Percentiles rank a stretch among this genome's conserved stretches.
phyloP scores from a whole-genome alignment of 495 filamentous ascomycete species.

The Lasiosphaeria hispida region DNA sequence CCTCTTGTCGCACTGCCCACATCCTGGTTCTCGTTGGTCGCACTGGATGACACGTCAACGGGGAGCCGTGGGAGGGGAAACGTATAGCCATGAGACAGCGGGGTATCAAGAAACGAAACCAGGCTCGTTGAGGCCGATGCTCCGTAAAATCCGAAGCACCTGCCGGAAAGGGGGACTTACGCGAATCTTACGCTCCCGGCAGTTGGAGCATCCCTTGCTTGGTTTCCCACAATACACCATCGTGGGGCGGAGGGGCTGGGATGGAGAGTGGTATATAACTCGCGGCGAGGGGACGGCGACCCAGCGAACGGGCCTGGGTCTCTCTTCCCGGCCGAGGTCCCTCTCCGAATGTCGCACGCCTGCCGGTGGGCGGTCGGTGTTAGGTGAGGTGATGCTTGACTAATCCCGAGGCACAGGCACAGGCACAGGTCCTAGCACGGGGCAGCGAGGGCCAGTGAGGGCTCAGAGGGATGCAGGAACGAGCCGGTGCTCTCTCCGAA shows the following conservation, averaged over 20 bases:
- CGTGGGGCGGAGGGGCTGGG: constrained; percentile 14
- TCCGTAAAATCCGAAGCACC: neutral
- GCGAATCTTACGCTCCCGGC: constrained; percentile 48
- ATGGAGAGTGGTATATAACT: constrained; percentile 1
- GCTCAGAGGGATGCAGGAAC: too few species aligned
- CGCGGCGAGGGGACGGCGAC: neutral
- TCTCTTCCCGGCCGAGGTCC: too few species aligned
- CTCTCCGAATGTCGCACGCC: too few species aligned
- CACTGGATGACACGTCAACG: constrained; percentile 46
- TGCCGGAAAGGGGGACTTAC: constrained; percentile 15
- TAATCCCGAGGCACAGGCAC: too few species aligned
- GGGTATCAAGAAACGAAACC: neutral
- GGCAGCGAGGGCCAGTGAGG: too few species aligned
- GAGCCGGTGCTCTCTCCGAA: too few species aligned
- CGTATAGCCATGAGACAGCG: too few species aligned
- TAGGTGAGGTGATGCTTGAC: too few species aligned
- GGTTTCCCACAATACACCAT: constrained; percentile 77
- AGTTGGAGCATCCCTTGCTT: constrained; percentile 66
- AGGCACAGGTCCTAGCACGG: too few species aligned
- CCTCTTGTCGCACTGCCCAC: constrained; percentile 64
- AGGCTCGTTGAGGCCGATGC: too few species aligned
- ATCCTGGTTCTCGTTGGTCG: constrained; percentile 62
- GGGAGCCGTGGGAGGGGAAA: neutral
- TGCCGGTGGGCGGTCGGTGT: too few species aligned
- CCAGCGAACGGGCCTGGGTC: too few species aligned